Evolutionary conservation across 176 grass and related monocot genomes (phyloP).

Genomic region (Tillandsia leiboldiana): DNA sequence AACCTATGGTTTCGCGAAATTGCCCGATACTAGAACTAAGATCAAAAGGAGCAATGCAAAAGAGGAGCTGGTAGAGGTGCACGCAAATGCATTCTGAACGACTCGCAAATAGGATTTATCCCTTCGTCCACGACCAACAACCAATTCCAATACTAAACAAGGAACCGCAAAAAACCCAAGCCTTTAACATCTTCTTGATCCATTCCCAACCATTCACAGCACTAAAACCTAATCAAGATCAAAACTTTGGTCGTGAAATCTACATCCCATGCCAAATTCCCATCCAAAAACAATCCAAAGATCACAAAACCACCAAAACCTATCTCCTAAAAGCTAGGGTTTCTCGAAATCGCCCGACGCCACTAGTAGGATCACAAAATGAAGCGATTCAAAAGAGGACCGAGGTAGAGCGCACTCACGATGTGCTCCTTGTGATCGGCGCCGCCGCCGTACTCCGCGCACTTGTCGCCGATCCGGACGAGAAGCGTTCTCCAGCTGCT

Average conservation of each 20-base stretch:
- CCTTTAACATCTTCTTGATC: neutral
- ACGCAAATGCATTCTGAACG: too few species aligned
- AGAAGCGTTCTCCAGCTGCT: conserved; percentile 65
- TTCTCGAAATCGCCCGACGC: too few species aligned
- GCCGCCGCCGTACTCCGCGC: conserved; percentile 72
- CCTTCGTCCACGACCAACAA: too few species aligned
- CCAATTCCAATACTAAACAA: neutral
- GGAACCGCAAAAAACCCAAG: neutral
- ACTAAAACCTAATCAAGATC: neutral
- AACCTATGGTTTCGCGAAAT: too few species aligned
- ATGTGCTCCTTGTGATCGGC: conserved; percentile 82
- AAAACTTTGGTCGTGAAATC: neutral
- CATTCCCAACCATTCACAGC: neutral
- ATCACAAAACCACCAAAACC: neutral
- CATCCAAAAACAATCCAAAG: neutral
- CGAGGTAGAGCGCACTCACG: conserved; percentile 27
- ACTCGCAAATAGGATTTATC: too few species aligned
- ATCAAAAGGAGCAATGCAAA: too few species aligned
- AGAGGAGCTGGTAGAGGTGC: too few species aligned
- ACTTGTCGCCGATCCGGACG: conserved; percentile 79
- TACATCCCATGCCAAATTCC: neutral
- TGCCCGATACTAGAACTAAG: too few species aligned
- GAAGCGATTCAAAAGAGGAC: neutral
- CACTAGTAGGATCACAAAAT: too few species aligned
- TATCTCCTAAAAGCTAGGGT: too few species aligned